Conservation (phyloP, 148 eudicot species). For the Amaranthus hypochondriacus region DNA sequence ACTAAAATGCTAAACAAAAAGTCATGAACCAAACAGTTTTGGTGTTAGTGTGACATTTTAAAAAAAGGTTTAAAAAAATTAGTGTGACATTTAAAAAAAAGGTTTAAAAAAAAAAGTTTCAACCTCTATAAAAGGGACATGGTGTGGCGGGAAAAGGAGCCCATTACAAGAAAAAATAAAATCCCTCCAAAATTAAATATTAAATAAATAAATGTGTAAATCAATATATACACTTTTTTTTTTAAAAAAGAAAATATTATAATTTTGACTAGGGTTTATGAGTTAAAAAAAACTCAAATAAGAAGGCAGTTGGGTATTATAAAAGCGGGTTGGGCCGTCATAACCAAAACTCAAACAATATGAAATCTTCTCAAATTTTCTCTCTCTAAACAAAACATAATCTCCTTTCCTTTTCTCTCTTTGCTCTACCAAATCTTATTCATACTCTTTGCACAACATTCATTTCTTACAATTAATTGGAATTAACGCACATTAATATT, state of each 20-base stretch:
- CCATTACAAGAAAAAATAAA: too few species aligned
- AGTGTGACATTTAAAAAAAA: too few species aligned
- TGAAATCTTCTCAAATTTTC: not conserved
- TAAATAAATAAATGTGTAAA: too few species aligned
- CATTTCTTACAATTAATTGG: not conserved
- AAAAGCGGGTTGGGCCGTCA: conserved; percentile 9
- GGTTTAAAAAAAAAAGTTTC: too few species aligned
- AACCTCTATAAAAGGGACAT: not conserved
- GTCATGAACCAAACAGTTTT: too few species aligned
- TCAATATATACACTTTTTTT: too few species aligned
- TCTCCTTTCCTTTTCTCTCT: not conserved
- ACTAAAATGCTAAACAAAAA: too few species aligned
- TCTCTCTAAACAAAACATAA: not conserved
- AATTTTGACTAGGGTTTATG: conserved; percentile 1
- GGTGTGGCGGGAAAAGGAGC: not conserved
- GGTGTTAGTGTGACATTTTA: too few species aligned
- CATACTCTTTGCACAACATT: conserved; percentile 4
- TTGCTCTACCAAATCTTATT: not conserved
- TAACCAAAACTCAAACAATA: not conserved
- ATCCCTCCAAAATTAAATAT: too few species aligned
- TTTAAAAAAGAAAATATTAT: not conserved
- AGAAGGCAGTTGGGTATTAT: not conserved
- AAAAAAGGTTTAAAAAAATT: too few species aligned
- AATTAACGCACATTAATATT: not conserved
- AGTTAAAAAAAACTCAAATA: not conserved